These are phyloP conservation scores for Bassia scoparia DNA, from an alignment of 148 eudicot genomes.

Conservation along the genomic window DNA sequence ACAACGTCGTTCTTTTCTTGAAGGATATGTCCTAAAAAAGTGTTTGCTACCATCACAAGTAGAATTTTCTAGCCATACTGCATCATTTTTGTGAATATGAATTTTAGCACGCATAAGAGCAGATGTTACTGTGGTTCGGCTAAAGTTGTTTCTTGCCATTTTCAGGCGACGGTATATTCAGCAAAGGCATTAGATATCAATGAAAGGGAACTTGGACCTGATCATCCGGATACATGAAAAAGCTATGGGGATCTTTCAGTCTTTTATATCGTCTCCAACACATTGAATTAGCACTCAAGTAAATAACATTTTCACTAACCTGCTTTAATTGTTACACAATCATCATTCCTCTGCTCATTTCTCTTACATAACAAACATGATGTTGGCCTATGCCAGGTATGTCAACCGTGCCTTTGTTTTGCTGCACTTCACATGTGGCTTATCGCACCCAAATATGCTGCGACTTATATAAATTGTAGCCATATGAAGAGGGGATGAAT, in stretches of 20 bases:
- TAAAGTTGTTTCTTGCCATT: constrained; percentile 17
- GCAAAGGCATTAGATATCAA: constrained; percentile 96
- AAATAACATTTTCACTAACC: constrained; percentile 16
- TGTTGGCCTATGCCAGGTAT: constrained; percentile 47
- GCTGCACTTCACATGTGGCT: constrained; percentile 92
- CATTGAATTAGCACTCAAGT: constrained; percentile 93
- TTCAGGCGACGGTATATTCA: constrained; percentile 93
- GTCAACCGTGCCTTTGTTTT: constrained; percentile 93
- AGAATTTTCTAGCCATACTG: neutral
- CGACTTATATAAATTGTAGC: constrained; percentile 96
- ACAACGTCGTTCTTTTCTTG: neutral
- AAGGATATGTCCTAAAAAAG: neutral
- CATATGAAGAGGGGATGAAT: constrained; percentile 99
- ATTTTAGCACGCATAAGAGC: too few relatives aligned
- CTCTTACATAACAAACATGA: neutral
- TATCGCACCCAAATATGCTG: constrained; percentile 98
- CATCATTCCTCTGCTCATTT: neutral
- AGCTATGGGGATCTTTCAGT: constrained; percentile 99
- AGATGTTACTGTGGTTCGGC: neutral
- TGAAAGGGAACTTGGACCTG: constrained; percentile 98
- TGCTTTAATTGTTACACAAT: neutral
- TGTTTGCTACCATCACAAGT: neutral
- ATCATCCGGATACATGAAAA: constrained; percentile 99
- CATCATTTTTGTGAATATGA: too few relatives aligned
- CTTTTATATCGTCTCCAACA: constrained; percentile 95